phyloP scores from a whole-genome alignment of 2,329 filamentous ascomycete species.

The Madurella mycetomatis region DNA sequence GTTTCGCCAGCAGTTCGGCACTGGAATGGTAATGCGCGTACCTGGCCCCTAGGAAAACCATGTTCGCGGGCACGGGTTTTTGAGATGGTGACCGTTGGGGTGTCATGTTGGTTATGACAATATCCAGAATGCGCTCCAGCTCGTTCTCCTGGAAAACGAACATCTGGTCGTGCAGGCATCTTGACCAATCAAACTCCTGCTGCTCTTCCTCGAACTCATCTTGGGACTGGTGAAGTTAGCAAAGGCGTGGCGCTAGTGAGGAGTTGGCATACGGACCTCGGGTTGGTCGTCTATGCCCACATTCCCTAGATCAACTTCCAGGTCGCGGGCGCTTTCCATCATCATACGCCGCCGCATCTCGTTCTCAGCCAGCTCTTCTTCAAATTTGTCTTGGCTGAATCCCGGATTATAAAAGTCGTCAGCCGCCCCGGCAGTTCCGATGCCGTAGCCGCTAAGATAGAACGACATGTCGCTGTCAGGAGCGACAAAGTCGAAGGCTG shows the following conservation, averaged over 20 bases:
- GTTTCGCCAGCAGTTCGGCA: conserved; percentile 71
- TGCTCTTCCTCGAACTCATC: conserved; percentile 84
- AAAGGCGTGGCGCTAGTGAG: background rate
- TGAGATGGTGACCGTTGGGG: conserved; percentile 94
- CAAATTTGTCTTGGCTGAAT: conserved; percentile 87
- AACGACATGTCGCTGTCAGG: conserved; percentile 96
- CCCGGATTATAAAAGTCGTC: conserved; percentile 95
- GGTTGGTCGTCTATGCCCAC: conserved; percentile 93
- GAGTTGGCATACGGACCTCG: conserved; percentile 52
- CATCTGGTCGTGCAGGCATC: conserved; percentile 97
- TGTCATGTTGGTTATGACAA: conserved; percentile 97
- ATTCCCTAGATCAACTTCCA: conserved; percentile 94
- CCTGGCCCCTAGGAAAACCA: conserved; percentile 89
- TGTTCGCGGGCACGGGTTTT: conserved; percentile 94
- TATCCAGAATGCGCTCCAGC: conserved; percentile 84
- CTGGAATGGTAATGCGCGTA: conserved; percentile 97
- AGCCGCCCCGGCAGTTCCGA: conserved; percentile 71
- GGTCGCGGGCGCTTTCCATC: conserved; percentile 95
- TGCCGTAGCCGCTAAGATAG: conserved; percentile 88
- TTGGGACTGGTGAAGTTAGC: conserved; percentile 46
- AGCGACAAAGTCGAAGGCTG: conserved; percentile 91
- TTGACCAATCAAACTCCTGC: conserved; percentile 93
- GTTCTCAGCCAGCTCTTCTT: conserved; percentile 95
- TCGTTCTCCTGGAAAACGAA: conserved; percentile 98
- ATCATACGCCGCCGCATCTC: conserved; percentile 96